Percentiles rank a stretch among this genome's conserved stretches.
Evolutionary conservation across 2,329 filamentous ascomycete genomes (phyloP).

Genomic region (Exophiala aquamarina): DNA sequence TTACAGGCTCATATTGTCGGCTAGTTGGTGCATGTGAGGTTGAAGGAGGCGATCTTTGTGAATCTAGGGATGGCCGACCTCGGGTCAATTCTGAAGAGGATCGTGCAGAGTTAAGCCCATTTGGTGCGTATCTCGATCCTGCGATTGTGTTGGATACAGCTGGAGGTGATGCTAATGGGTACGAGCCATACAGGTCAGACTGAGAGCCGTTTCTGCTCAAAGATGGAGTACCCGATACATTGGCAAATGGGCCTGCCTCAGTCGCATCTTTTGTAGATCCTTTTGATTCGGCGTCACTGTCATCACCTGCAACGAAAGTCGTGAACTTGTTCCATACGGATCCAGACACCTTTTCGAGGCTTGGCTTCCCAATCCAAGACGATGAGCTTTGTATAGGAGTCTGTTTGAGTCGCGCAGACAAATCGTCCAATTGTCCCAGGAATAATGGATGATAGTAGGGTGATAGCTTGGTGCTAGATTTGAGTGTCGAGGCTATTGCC

Average conservation of each 20-base stretch:
- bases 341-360: conserved; percentile 91
- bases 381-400: conserved; percentile 77
- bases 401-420: conserved; percentile 78
- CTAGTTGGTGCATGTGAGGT: conserved; percentile 32
- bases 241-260: conserved; percentile 77
- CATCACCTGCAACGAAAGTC: conserved; percentile 92
- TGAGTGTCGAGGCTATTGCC: conserved; percentile 71
- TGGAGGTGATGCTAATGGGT: conserved; percentile 40
- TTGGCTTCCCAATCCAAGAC: conserved; percentile 93
- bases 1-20: conserved; percentile 31
- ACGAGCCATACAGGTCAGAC: conserved; percentile 72
- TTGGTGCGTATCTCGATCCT: conserved; percentile 45
- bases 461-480: conserved; percentile 77
- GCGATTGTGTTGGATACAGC: conserved; percentile 34
- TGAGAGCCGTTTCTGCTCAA: conserved; percentile 73
- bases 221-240: conserved; percentile 71
- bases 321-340: conserved; percentile 91
- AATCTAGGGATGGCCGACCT: conserved; percentile 50
- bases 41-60: conserved; percentile 43
- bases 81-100: conserved; percentile 53
- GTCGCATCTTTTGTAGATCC: conserved; percentile 58
- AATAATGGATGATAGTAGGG: conserved; percentile 80
- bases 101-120: conserved; percentile 46
- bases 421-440: conserved; percentile 75
- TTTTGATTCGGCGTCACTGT: conserved; percentile 65